Base-by-base conservation (phyloP, 192 early-diverging fungal genomes). In the Coemansia nantahalensis region DNA sequence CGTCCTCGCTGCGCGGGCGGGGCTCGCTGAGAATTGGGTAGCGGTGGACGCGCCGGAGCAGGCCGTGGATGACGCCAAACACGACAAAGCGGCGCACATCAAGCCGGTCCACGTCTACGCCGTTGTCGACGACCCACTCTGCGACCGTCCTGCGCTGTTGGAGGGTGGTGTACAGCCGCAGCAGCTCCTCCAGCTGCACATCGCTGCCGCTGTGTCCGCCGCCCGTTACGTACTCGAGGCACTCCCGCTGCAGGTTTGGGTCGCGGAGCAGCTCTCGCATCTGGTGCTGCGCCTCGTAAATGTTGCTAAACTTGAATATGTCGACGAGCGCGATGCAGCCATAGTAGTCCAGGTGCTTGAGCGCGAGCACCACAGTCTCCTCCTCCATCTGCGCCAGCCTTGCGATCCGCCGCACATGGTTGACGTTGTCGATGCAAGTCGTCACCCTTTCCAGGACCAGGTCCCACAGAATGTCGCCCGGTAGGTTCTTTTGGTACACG, bases 221-320 rank as follows among this genome's bases (percentile, higher is more conserved):
- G n/a, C n/a, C 48, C 5, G 78, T 81, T 12, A 98, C 85, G 72
- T 92, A 95, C 15, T 61, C 57, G 7, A 82, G 52, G 64, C 93
- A 93, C 49, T 97, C 90, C 21, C 65, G 64, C 56, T 93, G 92
- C 35, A 89, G 40, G 13, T 83, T 78, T 14, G 62, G 64, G 33
- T 83, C 80, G 6, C 59, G 42, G 17, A 62, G 62, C 26, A 67
- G 22, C 14, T 81, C 65, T 37, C 91, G 68, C 24, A 95, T 26
- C 22, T 54, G 65, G 46, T 62, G 42, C 64, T 59, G 59, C 7
- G 50, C 23, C 51, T 74, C 70, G 57, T 99, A 99, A 0, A 95
- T 68, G 57, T 99, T 99, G 52, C 84, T 81, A 60, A 94, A 99
- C 82, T 96, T 90, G 67, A 97, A 97, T 17, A 99, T 86, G 51